These are phyloP conservation scores for Hypomyces rosellus DNA, from an alignment of 2,329 filamentous ascomycete genomes.

Conservation along the genomic window DNA sequence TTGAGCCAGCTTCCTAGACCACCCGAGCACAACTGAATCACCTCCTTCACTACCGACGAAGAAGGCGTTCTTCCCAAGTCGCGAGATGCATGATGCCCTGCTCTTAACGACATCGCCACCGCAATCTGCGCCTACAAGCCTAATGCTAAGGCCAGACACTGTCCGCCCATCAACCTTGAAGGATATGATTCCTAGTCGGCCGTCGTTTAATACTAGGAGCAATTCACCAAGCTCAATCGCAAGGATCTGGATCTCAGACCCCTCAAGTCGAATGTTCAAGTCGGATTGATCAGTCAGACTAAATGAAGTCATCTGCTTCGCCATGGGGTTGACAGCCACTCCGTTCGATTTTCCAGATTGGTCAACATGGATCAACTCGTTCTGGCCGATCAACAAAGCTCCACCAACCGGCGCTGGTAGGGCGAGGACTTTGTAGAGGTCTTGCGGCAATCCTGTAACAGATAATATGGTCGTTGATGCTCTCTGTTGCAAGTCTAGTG, in stretches of 20 bases:
- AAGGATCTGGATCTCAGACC: constrained; percentile 69
- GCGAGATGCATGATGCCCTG: constrained; percentile 62
- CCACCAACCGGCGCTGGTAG: constrained; percentile 83
- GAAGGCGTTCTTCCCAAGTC: constrained; percentile 60
- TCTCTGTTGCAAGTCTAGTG: constrained; percentile 84
- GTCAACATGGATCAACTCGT: constrained; percentile 91
- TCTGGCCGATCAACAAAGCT: constrained; percentile 76
- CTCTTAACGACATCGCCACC: constrained; percentile 58
- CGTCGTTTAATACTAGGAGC: constrained; percentile 72
- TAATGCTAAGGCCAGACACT: constrained; percentile 78
- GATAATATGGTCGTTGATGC: constrained; percentile 90
- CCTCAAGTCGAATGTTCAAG: constrained; percentile 72
- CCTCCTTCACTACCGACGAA: constrained; percentile 83
- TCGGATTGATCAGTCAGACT: constrained; percentile 80
- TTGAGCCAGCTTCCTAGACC: constrained; percentile 61
- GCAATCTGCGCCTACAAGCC: constrained; percentile 53
- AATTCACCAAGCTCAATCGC: constrained; percentile 74
- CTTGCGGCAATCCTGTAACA: constrained; percentile 76
- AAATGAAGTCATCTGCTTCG: constrained; percentile 75
- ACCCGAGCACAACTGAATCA: constrained; percentile 76
- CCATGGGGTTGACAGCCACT: constrained; percentile 86
- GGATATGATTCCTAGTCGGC: constrained; percentile 65
- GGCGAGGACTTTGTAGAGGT: constrained; percentile 75
- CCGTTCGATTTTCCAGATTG: constrained; percentile 92
- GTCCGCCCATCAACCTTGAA: constrained; percentile 88